Evolutionary conservation across 2,329 filamentous ascomycete genomes (phyloP), one percentile per base, ranked within the genome.

Genomic region (Fusarium sp.): DNA sequence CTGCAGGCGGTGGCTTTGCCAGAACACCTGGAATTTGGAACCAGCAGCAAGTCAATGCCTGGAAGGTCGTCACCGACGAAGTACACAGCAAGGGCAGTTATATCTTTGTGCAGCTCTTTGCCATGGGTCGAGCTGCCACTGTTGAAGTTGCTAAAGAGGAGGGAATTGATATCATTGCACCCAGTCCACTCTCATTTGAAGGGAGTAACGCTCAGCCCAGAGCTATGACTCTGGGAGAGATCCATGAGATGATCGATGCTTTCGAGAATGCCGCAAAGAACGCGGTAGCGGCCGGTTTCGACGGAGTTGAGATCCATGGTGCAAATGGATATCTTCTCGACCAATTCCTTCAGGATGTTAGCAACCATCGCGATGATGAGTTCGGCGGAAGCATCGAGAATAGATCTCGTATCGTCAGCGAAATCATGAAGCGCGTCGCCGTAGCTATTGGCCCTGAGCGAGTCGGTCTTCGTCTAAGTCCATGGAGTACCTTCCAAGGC

Each of bases 91-190:
- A 89, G 72, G 87, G 86, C 6, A 85, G 83, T 12, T 87, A 84
- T 74, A 88, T 92, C 54, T 91, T 83, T 78, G 77, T 84, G 3
- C 91, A 92, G 74, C 81, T 92, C 0, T 91, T 88, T 83, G 85
- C 84, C 0, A 80, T 88, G 8, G 90, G 91, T 7, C 85, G 90
- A 6, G 83, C 84, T 5, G 86, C 86, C 1, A 77, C 81, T 42
- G 58, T 68, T 0, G 74, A 73, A 3, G 30, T 75, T 8, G 70
- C 74, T 6, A 47, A 66, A 22, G 71, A 72, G 18, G 78, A 81
- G 44, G 78, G 76, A 0, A 57, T 78, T 10, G 46, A 60, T 2
- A 70, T 80, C 16, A 34, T 76, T 1, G 75, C 64, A 1, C 73
- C 79, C 0, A 80, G 78, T 15, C 71, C 73, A 0, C 72, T 79